Evolutionary conservation across 306 rosid genomes (phyloP), one percentile per base, ranked within the genome.

Genomic region (Amphicarpaea edgeworthii): DNA sequence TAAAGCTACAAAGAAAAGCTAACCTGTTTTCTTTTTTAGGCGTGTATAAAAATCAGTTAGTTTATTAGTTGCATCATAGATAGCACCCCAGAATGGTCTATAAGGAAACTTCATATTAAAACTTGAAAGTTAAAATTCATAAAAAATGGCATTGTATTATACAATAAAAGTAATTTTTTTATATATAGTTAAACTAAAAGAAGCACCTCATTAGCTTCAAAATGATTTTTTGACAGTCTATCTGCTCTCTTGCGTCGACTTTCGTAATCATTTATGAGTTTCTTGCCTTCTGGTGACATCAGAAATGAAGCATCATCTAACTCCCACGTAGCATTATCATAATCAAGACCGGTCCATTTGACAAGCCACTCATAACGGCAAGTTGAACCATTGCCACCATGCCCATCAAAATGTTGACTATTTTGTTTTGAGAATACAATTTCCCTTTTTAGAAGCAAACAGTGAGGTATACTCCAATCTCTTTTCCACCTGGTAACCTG

Each of bases 261-360:
- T 76, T 84, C 82, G 20, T 79, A 84, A 57, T 76, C 75, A 2
- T 41, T 45, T 17, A 19, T 53, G 63, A 84, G 84, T 77, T 80
- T 66, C 34, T 6, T 49, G 72, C 82, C 84, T 59, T 66, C 45
- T 23, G 79, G 17, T 20, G 80, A 80, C 11, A 41, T 80, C 70
- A 84, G 40, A 67, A 84, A 84, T 21, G 80, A 23, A 66, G 87
- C 77, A 46, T 59, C 49, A 15, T 76, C 77, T 67, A 84, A 77
- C 79, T 84, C 87, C 87, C 87, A 84, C 6, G 87, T 76, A 50
- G 74, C 64, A 49, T 80, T 79, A 55, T 80, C 84, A 80, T 84
- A 84, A 76, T 82, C 87, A 72, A 84, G 87, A 76, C 79, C 82
- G 7, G 82, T 65, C 87, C 87, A 80, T 72, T 84, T 84, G 67